These are phyloP conservation scores for Endocalyx cinctus DNA, from an alignment of 2,329 filamentous ascomycete species.

Conservation along the genomic window DNA sequence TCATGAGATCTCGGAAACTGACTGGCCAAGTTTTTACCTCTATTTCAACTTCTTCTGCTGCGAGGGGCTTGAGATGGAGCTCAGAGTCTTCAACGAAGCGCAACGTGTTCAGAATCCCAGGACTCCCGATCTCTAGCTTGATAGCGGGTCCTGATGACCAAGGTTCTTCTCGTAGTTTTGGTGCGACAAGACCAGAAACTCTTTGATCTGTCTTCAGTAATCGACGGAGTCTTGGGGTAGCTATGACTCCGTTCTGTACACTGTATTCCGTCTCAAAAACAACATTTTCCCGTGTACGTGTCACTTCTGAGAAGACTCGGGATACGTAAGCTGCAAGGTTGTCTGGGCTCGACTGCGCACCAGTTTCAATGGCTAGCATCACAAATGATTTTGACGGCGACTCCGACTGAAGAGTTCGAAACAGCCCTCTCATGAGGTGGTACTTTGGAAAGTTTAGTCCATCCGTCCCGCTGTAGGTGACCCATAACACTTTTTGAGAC, in stretches of 20 bases:
- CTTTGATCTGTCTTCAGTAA: background rate
- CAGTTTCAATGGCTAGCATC: slow-evolving; percentile 4
- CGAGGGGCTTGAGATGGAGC: slow-evolving; percentile 1
- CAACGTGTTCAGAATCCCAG: slow-evolving; percentile 13
- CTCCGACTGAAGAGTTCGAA: slow-evolving; percentile 5
- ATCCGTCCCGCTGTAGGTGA: too few species aligned
- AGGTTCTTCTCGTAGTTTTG: background rate
- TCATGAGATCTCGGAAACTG: slow-evolving; percentile 7
- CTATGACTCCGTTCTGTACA: too few species aligned
- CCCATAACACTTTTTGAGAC: too few species aligned
- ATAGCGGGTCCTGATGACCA: slow-evolving; percentile 6
- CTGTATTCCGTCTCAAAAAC: too few species aligned
- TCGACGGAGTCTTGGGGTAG: slow-evolving; percentile 3
- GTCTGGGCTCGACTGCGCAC: too few species aligned
- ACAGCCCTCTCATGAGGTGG: too few species aligned
- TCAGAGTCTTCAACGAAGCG: slow-evolving; percentile 11
- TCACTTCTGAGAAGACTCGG: too few species aligned
- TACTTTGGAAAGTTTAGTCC: too few species aligned
- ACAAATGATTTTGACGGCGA: slow-evolving; percentile 2
- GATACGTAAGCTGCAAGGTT: too few species aligned
- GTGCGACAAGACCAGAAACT: background rate
- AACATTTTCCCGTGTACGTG: too few species aligned
- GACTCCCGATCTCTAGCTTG: slow-evolving; percentile 2
- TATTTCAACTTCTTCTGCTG: slow-evolving; percentile 14
- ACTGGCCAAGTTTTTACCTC: slow-evolving; percentile 4